Evolutionary conservation across 2,329 filamentous ascomycete species (phyloP), one percentile per base, ranked within the genome.

Genomic region (Verticillium longisporum): DNA sequence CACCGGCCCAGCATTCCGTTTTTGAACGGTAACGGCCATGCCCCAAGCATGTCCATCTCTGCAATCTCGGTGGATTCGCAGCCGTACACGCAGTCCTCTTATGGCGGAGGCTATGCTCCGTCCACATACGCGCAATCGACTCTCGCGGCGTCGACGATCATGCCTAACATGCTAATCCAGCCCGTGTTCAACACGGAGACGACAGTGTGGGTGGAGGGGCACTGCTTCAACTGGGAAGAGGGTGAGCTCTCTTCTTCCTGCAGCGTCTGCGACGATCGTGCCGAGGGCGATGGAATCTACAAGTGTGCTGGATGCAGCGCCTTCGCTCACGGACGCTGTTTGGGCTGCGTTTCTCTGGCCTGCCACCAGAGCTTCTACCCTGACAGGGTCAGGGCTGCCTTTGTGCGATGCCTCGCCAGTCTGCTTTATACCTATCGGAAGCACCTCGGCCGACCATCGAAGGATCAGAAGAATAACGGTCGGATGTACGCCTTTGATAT

Each of bases 81-180:
- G 64, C 45, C 45, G 7, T 50, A 86, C 63, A 87, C 87, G 32
- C 81, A 86, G 64, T 92, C 90, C 14, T 92, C 89, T 2, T 90
- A 89, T 32, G 80, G 80, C 61, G 77, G 77, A 56, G 85, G 87
- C 9, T 95, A 95, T 72, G 90, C 91, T 4, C 91, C 91, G 3
- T 94, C 91, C 2, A 87, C 91, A 2, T 95, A 95, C 70, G 91
- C 91, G 0, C 89, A 91, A 68, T 94, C 90, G n/a, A 95, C 91
- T 0, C 77, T 95, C 55, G 91, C 91, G 1, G 91, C 91, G 7
- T 93, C 90, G 6, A 95, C 91, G 1, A 87, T 95, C 67, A 93
- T 95, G 90, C 91, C 91, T 38, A 90, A 88, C 68, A 89, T 92
- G 83, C 83, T 91, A 62, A 83, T 92, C 64, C 90, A 93, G 69